phyloP scores from a whole-genome alignment of 192 early-diverging fungal species.

The Diversispora eburnea region DNA sequence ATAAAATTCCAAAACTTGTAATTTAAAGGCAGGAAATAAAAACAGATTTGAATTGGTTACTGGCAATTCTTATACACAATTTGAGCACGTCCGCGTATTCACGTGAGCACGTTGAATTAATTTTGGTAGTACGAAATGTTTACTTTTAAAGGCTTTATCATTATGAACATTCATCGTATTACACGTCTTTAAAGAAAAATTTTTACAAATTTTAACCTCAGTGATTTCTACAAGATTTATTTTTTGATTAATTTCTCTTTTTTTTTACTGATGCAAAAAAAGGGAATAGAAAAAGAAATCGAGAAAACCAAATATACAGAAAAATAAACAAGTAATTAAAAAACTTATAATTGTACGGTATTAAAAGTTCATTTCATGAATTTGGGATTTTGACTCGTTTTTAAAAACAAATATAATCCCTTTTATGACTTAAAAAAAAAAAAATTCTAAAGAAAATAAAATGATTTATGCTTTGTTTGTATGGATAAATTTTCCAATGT shows the following conservation, averaged over 20 bases:
- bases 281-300: background rate
- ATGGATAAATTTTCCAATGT: conserved; percentile 26
- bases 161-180: too few relatives aligned
- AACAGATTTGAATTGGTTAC: too few relatives aligned
- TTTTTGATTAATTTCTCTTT: background rate
- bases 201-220: background rate
- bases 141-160: too few relatives aligned
- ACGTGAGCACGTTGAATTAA: too few relatives aligned
- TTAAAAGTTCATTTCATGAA: background rate
- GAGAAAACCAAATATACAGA: background rate
- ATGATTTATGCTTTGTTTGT: conserved; percentile 32
- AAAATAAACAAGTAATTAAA: background rate
- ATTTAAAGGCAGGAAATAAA: too few relatives aligned
- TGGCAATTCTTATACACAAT: too few relatives aligned
- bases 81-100: too few relatives aligned
- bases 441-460: background rate
- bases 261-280: background rate
- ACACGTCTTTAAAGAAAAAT: background rate
- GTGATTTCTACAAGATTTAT: background rate
- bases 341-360: background rate
- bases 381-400: background rate
- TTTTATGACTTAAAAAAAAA: too few relatives aligned
- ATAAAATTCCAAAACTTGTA: too few relatives aligned
- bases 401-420: too few relatives aligned
- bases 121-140: too few relatives aligned